Conservation (phyloP, 768 basidiomycete species). For the Tylopilus subfusipes region DNA sequence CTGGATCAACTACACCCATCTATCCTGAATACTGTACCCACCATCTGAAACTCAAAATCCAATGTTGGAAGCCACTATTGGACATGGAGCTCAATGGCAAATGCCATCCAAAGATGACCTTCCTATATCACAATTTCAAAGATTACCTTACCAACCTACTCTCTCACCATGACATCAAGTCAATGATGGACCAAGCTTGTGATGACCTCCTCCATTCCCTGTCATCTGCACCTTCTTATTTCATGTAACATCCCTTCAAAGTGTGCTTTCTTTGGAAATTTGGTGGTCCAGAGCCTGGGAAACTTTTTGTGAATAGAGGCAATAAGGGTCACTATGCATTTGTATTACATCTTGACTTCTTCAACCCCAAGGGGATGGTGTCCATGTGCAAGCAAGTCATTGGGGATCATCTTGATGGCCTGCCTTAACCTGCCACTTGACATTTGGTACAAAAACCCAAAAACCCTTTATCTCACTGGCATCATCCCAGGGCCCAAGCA, state of each 20-base stretch:
- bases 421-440: slow-evolving; percentile 35
- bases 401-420: slow-evolving; percentile 10
- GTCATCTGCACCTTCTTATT: not conserved
- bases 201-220: not conserved
- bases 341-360: slow-evolving; percentile 31
- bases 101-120: too few relatives aligned
- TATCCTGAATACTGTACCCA: too few relatives aligned
- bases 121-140: too few relatives aligned
- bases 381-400: slow-evolving; percentile 24
- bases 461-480: slow-evolving; percentile 39
- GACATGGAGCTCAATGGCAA: too few relatives aligned
- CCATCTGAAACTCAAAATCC: too few relatives aligned
- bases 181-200: slow-evolving; percentile 1
- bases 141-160: too few relatives aligned
- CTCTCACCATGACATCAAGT: not conserved
- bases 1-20: too few relatives aligned
- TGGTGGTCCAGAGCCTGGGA: slow-evolving; percentile 15
- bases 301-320: slow-evolving; percentile 8
- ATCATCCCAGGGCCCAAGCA: too few relatives aligned
- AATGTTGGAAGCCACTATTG: too few relatives aligned
- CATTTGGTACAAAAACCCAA: slow-evolving; percentile 31
- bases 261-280: slow-evolving; percentile 30
- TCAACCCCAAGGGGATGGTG: too few relatives aligned
- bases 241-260: slow-evolving; percentile 6
- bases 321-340: slow-evolving; percentile 31